Evolutionary conservation across 1,284 basidiomycete species (phyloP).

Genomic region (Microbotryomycetes sp.): DNA sequence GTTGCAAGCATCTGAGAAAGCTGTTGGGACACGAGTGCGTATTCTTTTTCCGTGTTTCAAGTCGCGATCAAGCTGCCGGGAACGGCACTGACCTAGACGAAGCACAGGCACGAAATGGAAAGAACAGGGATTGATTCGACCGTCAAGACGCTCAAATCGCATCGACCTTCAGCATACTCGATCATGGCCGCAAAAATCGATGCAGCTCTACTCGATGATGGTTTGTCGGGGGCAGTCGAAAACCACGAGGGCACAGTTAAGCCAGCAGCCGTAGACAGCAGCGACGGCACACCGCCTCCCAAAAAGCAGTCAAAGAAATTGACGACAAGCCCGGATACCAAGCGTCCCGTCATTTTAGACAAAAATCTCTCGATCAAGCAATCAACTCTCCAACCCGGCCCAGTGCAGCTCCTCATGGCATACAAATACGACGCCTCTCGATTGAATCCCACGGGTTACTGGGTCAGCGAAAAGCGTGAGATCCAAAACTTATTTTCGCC

Average conservation of each 20-base stretch:
- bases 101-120: conserved; percentile 20
- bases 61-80: background rate
- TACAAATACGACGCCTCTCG: conserved; percentile 54
- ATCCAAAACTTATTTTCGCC: conserved; percentile 43
- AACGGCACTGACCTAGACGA: background rate
- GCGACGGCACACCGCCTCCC: too few species aligned
- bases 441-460: conserved; percentile 55
- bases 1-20: conserved; percentile 55
- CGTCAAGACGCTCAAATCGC: too few species aligned
- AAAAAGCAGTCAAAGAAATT: conserved; percentile 27
- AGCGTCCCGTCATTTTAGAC: too few species aligned
- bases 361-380: too few species aligned
- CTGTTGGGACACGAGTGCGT: conserved; percentile 51
- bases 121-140: too few species aligned
- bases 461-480: conserved; percentile 61
- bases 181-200: too few species aligned
- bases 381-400: background rate
- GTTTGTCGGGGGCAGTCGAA: conserved; percentile 17
- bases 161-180: too few species aligned
- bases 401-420: conserved; percentile 48
- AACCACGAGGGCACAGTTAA: conserved; percentile 1
- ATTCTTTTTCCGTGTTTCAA: background rate
- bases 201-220: too few species aligned
- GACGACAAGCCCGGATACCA: too few species aligned
- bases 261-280: conserved; percentile 33